Evolutionary conservation across 2,329 filamentous ascomycete species (phyloP), one percentile per base, ranked within the genome.

Genomic region (Sporothrix globosa): DNA sequence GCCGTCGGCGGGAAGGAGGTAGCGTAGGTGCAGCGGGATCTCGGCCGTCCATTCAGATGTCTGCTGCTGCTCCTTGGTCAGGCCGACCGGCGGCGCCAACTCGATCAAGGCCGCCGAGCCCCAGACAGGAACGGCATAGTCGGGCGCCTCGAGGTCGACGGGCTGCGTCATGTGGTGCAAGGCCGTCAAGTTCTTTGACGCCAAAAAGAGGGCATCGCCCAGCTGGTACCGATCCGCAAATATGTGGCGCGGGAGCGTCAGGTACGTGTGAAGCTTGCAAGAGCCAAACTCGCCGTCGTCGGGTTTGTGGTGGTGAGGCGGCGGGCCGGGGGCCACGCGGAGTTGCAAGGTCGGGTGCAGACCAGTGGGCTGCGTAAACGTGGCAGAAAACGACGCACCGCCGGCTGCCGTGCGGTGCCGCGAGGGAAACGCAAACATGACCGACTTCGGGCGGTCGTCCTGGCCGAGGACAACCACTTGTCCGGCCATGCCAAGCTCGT

Each of bases 191-290:
- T 96, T 92, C 76, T 97, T 93, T 0, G 92, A 94, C 3, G 87
- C 80, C 41, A 97, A 85, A 80, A 96, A 96, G 5, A 97, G 84
- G 0, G 86, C 80, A 78, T 94, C 92, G 30, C 83, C 84, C 72
- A 97, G 86, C 79, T 97, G 93, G 80, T 97, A 96, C 76, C 90
- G 90, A 82, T 98, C 95, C 52, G 91, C 88, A 80, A 98, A 97
- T 73, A 97, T 84, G 65, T 85, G 81, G 34, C 90, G 91, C 0
- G 95, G 94, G 2, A 97, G 86, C 0, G 92, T 96, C 34, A 97
- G 81, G 79, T 97, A 92, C 13, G 91, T 87, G 80, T 97, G 90
- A 0, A 94, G 83, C 19, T 86, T 85, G 79, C 95, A 97, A 4
- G 65, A 50, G 24, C 61, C 58, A 44, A 46, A 27, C 21, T 63